These are phyloP conservation scores for Blastobotrys attinorum DNA, from an alignment of 805 yeast species.

Conservation along the genomic window DNA sequence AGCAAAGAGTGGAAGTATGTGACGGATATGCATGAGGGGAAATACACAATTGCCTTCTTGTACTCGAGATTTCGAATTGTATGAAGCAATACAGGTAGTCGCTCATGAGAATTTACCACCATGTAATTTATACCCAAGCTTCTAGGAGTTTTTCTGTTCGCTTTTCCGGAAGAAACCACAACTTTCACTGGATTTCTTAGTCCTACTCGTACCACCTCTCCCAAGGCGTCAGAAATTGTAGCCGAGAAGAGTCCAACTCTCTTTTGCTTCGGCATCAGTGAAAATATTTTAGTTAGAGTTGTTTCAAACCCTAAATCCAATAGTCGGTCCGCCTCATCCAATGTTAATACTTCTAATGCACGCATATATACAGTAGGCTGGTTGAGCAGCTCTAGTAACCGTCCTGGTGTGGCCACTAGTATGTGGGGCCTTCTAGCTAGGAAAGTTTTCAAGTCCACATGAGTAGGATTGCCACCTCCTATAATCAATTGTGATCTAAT, in stretches of 20 bases:
- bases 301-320: conserved; percentile 68
- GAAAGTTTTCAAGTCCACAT: conserved; percentile 65
- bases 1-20: conserved; percentile 63
- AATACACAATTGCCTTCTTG: conserved; percentile 80
- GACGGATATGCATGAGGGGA: conserved; percentile 85
- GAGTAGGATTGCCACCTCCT: conserved; percentile 33
- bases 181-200: conserved; percentile 88
- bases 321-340: conserved; percentile 91
- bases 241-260: conserved; percentile 94
- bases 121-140: conserved; percentile 56
- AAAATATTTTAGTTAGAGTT: conserved; percentile 61
- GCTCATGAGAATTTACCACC: conserved; percentile 49
- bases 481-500: conserved; percentile 30
- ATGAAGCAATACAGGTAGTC: conserved; percentile 51
- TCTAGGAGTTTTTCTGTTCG: conserved; percentile 42
- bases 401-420: conserved; percentile 87
- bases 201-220: conserved; percentile 74
- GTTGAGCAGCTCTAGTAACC: conserved; percentile 63
- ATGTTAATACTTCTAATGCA: conserved; percentile 62
- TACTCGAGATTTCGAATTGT: conserved; percentile 47
- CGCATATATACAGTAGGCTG: conserved; percentile 50
- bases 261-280: conserved; percentile 76
- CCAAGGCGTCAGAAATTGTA: conserved; percentile 77
- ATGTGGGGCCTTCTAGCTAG: conserved; percentile 56
- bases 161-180: conserved; percentile 47